Percentiles rank a stretch among this genome's conserved stretches.
These are phyloP conservation scores for Petunia secreta DNA, from an alignment of 257 asterid genomes.

Conservation along the genomic window DNA sequence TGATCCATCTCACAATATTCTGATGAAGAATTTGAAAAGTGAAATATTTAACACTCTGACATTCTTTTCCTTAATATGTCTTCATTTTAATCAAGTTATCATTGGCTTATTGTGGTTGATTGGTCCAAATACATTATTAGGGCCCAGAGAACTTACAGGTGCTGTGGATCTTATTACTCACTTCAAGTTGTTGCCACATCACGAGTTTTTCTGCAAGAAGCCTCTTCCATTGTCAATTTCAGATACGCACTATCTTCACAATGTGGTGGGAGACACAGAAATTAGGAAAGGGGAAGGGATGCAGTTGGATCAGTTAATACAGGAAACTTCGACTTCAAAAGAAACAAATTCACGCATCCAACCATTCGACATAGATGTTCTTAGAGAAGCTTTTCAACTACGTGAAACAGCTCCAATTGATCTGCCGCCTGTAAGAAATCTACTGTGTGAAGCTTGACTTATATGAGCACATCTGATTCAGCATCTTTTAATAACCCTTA, in stretches of 20 bases:
- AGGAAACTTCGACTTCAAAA: slow-evolving; percentile 58
- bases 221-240: slow-evolving; percentile 83
- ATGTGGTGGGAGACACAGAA: slow-evolving; percentile 95
- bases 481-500: slow-evolving; percentile 8
- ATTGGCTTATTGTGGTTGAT: slow-evolving; percentile 20
- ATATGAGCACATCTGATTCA: slow-evolving; percentile 13
- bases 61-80: neutral
- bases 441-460: slow-evolving; percentile 30
- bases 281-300: slow-evolving; percentile 96
- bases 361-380: slow-evolving; percentile 77
- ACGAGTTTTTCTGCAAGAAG: slow-evolving; percentile 94
- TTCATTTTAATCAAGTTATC: neutral
- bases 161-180: slow-evolving; percentile 89
- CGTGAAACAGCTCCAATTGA: slow-evolving; percentile 79
- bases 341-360: slow-evolving; percentile 65
- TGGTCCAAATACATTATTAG: slow-evolving; percentile 49
- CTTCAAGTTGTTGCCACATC: slow-evolving; percentile 79
- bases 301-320: slow-evolving; percentile 89
- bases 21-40: neutral
- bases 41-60: neutral
- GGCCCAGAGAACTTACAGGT: slow-evolving; percentile 96
- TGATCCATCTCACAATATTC: neutral
- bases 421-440: slow-evolving; percentile 72
- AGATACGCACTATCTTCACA: slow-evolving; percentile 93
- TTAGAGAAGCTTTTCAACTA: slow-evolving; percentile 86